phyloP scores from a whole-genome alignment of 495 filamentous ascomycete species.

The Lindgomyces ingoldianus region DNA sequence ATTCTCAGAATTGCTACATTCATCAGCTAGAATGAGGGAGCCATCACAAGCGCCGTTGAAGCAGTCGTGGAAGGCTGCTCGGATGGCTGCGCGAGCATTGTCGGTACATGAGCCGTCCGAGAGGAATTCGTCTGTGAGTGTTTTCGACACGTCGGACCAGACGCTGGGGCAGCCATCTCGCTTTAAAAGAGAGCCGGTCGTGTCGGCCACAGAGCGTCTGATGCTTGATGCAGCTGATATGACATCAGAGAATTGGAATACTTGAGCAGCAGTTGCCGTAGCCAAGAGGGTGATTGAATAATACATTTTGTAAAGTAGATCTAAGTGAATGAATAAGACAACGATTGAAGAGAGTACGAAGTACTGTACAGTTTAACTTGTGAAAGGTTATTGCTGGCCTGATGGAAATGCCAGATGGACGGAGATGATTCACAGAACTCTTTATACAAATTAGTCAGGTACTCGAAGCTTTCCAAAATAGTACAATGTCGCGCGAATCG shows the following conservation, averaged over 20 bases:
- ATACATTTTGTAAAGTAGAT: conserved; percentile 24
- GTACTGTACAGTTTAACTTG: too few species aligned
- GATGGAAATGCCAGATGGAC: not conserved
- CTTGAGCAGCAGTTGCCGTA: conserved; percentile 14
- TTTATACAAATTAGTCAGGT: not conserved
- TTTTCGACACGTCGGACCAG: conserved; percentile 29
- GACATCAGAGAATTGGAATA: conserved; percentile 25
- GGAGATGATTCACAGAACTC: too few species aligned
- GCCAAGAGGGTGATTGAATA: conserved; percentile 30
- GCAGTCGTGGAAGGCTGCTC: conserved; percentile 41
- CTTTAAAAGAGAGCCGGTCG: not conserved
- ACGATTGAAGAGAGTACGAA: not conserved
- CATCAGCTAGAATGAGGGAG: conserved; percentile 36
- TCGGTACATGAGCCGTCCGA: conserved; percentile 33
- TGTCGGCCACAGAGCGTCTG: conserved; percentile 4
- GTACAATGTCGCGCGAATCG: not conserved
- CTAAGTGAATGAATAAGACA: not conserved
- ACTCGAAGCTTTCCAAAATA: not conserved
- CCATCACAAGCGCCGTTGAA: conserved; percentile 39
- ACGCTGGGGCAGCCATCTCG: conserved; percentile 30
- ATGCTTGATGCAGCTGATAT: conserved; percentile 1
- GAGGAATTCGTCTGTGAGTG: conserved; percentile 33
- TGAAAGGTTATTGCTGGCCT: not conserved
- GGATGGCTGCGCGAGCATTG: conserved; percentile 38
- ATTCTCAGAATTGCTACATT: conserved; percentile 34